Evolutionary conservation across 2,329 filamentous ascomycete species (phyloP).

Genomic region (Exophiala spinifera): DNA sequence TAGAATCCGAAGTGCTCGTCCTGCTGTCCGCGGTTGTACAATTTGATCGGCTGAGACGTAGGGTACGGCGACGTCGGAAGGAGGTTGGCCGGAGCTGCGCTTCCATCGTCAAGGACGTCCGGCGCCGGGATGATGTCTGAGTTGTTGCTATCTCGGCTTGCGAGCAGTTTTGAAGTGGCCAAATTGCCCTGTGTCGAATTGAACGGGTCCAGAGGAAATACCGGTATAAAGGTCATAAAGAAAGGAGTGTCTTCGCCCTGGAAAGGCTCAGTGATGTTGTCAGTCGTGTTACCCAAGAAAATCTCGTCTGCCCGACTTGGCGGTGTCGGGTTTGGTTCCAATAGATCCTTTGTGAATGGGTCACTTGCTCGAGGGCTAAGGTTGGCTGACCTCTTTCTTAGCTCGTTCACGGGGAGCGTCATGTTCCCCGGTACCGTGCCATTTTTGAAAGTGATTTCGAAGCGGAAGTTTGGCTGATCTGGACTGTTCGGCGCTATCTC

Average conservation of each 20-base stretch:
- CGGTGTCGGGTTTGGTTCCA: slow-evolving; percentile 45
- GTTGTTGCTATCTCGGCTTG: slow-evolving; percentile 28
- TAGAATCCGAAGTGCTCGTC: slow-evolving; percentile 95
- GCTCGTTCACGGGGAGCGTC: slow-evolving; percentile 54
- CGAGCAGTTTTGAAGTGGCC: slow-evolving; percentile 23
- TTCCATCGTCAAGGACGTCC: slow-evolving; percentile 53
- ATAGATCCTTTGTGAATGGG: slow-evolving; percentile 36
- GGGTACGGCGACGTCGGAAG: slow-evolving; percentile 58
- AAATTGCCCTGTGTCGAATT: slow-evolving; percentile 12
- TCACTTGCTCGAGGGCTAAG: slow-evolving; percentile 35
- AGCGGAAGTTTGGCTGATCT: slow-evolving; percentile 72
- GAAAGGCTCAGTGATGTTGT: slow-evolving; percentile 66
- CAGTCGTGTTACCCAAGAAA: slow-evolving; percentile 84
- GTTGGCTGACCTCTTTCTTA: slow-evolving; percentile 36
- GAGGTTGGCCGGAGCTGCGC: slow-evolving; percentile 67
- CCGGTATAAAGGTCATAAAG: slow-evolving; percentile 69
- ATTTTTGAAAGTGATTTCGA: slow-evolving; percentile 67
- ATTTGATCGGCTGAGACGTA: slow-evolving; percentile 69
- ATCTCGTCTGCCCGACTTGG: slow-evolving; percentile 64
- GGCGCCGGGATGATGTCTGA: slow-evolving; percentile 24
- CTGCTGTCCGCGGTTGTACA: slow-evolving; percentile 76
- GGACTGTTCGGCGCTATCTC: slow-evolving; percentile 61
- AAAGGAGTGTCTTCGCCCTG: slow-evolving; percentile 86
- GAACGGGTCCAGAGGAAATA: slow-evolving; percentile 40
- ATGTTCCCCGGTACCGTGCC: slow-evolving; percentile 54